Evolutionary conservation across 2,329 filamentous ascomycete genomes (phyloP), one percentile per base, ranked within the genome.

Genomic region (Mollisiaceae sp.): DNA sequence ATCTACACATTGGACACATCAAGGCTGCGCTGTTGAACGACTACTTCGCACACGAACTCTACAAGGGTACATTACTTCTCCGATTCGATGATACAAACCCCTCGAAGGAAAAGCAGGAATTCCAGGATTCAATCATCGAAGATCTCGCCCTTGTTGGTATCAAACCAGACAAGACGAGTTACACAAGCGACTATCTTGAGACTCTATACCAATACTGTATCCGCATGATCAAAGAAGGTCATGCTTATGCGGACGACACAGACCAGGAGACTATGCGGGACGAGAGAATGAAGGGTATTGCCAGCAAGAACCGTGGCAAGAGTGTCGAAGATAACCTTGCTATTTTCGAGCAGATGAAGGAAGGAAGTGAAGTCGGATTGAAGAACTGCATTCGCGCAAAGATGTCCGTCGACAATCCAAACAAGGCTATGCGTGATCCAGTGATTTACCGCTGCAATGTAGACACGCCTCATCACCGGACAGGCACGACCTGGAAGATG

Each of bases 21-120:
- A 98, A 98, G 81, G 93, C 93, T 36, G 93, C 93, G 6, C 85
- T 97, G 63, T 87, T 98, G 64, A 97, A 95, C 81, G 94, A 98
- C 78, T 98, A 97, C 84, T 98, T 98, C 73, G 94, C 93, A 54
- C 93, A 97, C 79, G 90, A 93, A 77, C 91, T 93, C 73, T 97
- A 97, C 83, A 89, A 94, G 67, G 95, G 95, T 74, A 96, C 91
- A 74, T 84, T 99, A 73, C 89, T 96, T 66, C 87, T 98, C 59
- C 91, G 95, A 66, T 95, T 99, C 75, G 95, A 99, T 77, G 95
- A 99, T 76, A 99, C 95, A 64, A 99, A 99, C 80, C 95, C 95
- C 8, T 89, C 91, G 66, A 98, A 98, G 79, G 95, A 99, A 84
- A 97, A 97, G 82, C 89, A 94, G 77, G 95, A 98, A 81, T 99